Evolutionary conservation across 305 asterid species (phyloP), one percentile per base, ranked within the genome.

Genomic region (Fraxinus greggii): DNA sequence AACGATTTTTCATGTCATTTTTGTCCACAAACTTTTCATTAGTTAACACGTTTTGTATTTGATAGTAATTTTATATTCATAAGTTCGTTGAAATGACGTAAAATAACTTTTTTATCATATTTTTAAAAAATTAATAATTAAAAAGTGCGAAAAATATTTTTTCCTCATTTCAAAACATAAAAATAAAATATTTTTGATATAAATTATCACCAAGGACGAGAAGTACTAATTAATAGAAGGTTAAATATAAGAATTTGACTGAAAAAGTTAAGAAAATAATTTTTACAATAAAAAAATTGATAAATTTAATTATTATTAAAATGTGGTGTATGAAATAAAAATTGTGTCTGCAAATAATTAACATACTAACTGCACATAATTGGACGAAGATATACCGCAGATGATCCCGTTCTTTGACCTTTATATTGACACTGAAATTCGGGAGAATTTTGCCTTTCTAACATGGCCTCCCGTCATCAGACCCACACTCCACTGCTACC

Each of bases 381-480:
- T 73, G 87, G 80, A 87, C 29, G 76, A 45, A 32, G 75, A 59
- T 26, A 79, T 76, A 78, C 87, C 80, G 89, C 81, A 77, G 89
- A 85, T 51, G 82, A 83, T 86, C 80, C 31, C 75, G 78, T 29
- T 84, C 80, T 75, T 56, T 17, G 32, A 42, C 59, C 35, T 84
- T 59, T 84, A 86, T 83, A 75, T 75, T 61, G 85, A 83, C 82
- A 83, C 85, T 81, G 86, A 78, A 89, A 79, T 85, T 83, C 83
- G 73, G 75, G 81, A 75, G 83, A 79, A 84, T 82, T 74, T 82
- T 72, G 48, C 70, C 83, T 42, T 77, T 87, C 85, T 79, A 88
- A 82, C 91, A 95, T 95, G 98, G 94, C 94, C 85, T 92, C 92
- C 87, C 77, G 91, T 86, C 89, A 80, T 70, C 88, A 89, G 88